Evolutionary conservation across 1,139 yeast species (phyloP), one percentile per base, ranked within the genome.

Genomic region (Yamadazyma membranifaciens): DNA sequence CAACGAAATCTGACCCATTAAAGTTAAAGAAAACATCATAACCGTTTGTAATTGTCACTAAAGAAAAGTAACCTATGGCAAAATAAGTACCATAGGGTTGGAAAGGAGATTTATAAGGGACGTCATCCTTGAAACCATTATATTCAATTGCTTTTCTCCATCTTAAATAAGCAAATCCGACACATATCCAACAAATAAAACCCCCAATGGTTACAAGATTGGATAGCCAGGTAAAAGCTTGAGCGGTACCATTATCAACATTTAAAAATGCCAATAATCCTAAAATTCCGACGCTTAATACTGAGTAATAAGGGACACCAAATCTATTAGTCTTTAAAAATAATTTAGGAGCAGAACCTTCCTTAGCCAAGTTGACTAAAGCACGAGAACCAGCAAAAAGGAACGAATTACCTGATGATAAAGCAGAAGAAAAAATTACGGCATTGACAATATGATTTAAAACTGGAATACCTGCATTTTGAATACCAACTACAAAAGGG

Each of bases 201-300:
- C 45, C 69, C 67, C 28, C 65, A 37, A 67, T 69, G 26, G 72
- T 63, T 27, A 68, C 66, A 34, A 69, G 59, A 33, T 67, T 55
- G 48, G 67, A 72, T 37, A 69, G 54, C 69, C 73, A 69, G 14
- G 56, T 36, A 67, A 72, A 69, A 36, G 68, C 63, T n/a, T 59
- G 56, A 25, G 70, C 71, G 4, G 71, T 73, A 4, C 73, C 38
- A 25, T 44, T 38, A 34, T 44, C 41, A 44, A 48, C 45, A 11
- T 54, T 42, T 61, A 20, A 69, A 61, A 82, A 83, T 42, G 87
- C 81, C 41, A 84, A 63, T 39, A 77, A 64, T 0, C 87, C 87
- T 48, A 84, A 67, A 1, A 74, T 62, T 70, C 68, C 40, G 63
- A 57, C 51, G 63, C 66, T 10, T 69, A 60, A 26, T 41, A 58